phyloP scores from a whole-genome alignment of 2,329 filamentous ascomycete genomes.

The Claviceps capensis region DNA sequence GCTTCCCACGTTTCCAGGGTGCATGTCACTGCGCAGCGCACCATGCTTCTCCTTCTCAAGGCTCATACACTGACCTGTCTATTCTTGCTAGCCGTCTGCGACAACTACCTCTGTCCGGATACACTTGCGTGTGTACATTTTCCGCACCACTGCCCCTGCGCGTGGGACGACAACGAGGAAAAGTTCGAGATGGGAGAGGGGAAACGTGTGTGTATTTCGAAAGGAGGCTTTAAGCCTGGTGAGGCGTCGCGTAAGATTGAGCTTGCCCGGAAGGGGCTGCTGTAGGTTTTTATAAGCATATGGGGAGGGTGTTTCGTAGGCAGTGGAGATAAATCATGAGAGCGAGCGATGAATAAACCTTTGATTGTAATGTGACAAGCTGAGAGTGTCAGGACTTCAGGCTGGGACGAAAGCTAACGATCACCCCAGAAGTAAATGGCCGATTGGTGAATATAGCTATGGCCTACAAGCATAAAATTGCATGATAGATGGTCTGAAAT shows the following conservation, averaged over 20 bases:
- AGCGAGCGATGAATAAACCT: neutral
- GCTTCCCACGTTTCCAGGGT: too few species aligned
- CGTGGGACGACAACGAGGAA: slow-evolving; percentile 62
- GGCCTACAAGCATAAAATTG: neutral
- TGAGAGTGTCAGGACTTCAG: neutral
- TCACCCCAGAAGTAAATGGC: neutral
- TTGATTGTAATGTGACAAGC: neutral
- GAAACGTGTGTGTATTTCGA: slow-evolving; percentile 58
- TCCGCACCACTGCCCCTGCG: slow-evolving; percentile 92
- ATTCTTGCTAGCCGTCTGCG: slow-evolving; percentile 53
- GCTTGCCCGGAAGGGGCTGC: slow-evolving; percentile 62
- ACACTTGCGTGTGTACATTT: slow-evolving; percentile 92
- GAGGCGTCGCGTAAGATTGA: slow-evolving; percentile 67
- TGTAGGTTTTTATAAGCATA: slow-evolving; percentile 19
- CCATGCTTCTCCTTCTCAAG: too few species aligned
- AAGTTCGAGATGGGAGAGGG: slow-evolving; percentile 65
- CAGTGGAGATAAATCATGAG: neutral
- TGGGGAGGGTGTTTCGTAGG: neutral
- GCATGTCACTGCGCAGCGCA: too few species aligned
- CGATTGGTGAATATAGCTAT: neutral
- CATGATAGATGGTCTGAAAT: too few species aligned
- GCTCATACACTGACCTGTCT: neutral
- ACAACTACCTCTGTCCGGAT: slow-evolving; percentile 87
- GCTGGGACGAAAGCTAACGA: neutral
- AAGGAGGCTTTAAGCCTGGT: slow-evolving; percentile 58